These are phyloP conservation scores for Candida sojae DNA, from an alignment of 1,139 yeast genomes.

Conservation along the genomic window DNA sequence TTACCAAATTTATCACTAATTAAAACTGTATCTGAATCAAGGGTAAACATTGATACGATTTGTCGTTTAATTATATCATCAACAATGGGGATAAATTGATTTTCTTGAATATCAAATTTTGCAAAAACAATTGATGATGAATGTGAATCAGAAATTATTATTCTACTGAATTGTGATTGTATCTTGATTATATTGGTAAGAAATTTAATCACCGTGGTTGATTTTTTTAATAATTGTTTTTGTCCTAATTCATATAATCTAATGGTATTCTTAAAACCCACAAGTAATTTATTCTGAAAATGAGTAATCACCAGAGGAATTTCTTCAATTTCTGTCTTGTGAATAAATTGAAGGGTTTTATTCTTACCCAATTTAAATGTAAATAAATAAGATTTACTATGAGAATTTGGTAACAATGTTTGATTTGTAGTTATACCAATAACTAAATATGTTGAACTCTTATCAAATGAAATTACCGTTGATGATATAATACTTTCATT, in stretches of 20 bases:
- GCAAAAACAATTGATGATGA: slow-evolving; percentile 59
- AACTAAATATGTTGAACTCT: slow-evolving; percentile 39
- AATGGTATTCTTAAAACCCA: slow-evolving; percentile 55
- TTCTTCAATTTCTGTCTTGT: slow-evolving; percentile 59
- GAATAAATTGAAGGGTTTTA: slow-evolving; percentile 48
- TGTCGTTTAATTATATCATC: slow-evolving; percentile 74
- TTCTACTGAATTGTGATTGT: slow-evolving; percentile 54
- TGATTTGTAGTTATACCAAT: slow-evolving; percentile 50
- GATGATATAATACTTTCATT: slow-evolving; percentile 42
- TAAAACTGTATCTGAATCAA: slow-evolving; percentile 76
- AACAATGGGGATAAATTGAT: slow-evolving; percentile 61
- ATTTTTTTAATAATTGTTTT: slow-evolving; percentile 74
- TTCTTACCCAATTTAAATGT: slow-evolving; percentile 41
- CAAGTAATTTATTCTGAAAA: slow-evolving; percentile 65
- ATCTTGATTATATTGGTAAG: slow-evolving; percentile 51
- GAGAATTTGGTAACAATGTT: slow-evolving; percentile 34
- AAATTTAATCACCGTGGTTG: slow-evolving; percentile 43
- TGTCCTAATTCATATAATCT: slow-evolving; percentile 75
- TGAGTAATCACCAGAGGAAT: slow-evolving; percentile 51
- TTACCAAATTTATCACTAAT: slow-evolving; percentile 95
- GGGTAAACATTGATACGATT: slow-evolving; percentile 54
- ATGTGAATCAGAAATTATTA: slow-evolving; percentile 65
- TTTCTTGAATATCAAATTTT: slow-evolving; percentile 52
- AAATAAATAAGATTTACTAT: slow-evolving; percentile 35
- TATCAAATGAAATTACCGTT: slow-evolving; percentile 20